Conservation (phyloP, 163 green algal species). For the Volvox carteri region DNA sequence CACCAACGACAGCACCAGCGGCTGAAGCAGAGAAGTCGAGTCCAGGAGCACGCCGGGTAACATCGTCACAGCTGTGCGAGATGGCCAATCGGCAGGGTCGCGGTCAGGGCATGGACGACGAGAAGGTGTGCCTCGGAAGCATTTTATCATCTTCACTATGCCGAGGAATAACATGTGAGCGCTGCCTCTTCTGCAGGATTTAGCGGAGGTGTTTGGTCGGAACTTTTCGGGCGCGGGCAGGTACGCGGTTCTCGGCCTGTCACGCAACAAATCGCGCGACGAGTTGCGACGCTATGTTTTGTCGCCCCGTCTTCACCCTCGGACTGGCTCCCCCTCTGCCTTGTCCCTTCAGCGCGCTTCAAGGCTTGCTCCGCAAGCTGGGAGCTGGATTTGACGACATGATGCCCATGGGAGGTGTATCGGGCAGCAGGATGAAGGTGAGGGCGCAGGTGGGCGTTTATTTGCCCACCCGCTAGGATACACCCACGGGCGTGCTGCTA, state of each 20-base stretch:
- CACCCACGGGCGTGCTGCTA: too few relatives aligned
- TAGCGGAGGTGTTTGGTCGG: conserved; percentile 63
- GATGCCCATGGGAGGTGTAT: conserved; percentile 68
- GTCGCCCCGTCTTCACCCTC: too few relatives aligned
- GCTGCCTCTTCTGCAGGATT: conserved; percentile 60
- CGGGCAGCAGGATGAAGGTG: conserved; percentile 75
- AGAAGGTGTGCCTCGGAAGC: conserved; percentile 24
- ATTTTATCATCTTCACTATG: too few relatives aligned
- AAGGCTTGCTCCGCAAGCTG: conserved; percentile 91
- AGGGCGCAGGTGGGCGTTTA: background rate
- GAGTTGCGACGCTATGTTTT: background rate
- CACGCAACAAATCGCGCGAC: background rate
- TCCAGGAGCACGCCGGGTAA: background rate
- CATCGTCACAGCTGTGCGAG: conserved; percentile 11
- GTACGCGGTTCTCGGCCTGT: conserved; percentile 34
- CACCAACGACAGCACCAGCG: background rate
- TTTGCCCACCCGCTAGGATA: too few relatives aligned
- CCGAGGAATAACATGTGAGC: too few relatives aligned
- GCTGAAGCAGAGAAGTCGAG: conserved; percentile 6
- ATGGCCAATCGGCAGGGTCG: conserved; percentile 45
- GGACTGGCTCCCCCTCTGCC: too few relatives aligned
- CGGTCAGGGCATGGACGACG: conserved; percentile 28
- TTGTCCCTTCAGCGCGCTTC: conserved; percentile 72
- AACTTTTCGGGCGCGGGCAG: conserved; percentile 64
- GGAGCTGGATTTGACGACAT: conserved; percentile 92